phyloP scores from a whole-genome alignment of 352 stramenopile genomes.

The Globisporangium middletonii region DNA sequence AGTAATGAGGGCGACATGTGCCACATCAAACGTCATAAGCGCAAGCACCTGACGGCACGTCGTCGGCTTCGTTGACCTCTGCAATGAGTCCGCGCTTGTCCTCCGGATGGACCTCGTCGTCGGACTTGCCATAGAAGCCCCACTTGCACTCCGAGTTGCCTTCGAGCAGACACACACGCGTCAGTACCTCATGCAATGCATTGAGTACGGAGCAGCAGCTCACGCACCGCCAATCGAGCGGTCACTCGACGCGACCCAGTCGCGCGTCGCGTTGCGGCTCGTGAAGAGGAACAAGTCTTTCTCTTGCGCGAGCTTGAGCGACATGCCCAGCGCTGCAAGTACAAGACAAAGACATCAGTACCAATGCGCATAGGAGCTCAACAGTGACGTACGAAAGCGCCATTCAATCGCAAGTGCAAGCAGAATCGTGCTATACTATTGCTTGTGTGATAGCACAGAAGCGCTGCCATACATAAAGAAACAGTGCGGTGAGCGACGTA shows the following conservation, averaged over 20 bases:
- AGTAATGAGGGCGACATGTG: too few species aligned
- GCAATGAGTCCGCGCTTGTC: slow-evolving; percentile 24
- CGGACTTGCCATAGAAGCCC: slow-evolving; percentile 43
- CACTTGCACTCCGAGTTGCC: slow-evolving; percentile 64
- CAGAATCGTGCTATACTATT: too few species aligned
- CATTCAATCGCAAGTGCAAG: not conserved
- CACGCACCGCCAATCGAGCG: slow-evolving; percentile 67
- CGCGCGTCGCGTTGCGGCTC: slow-evolving; percentile 32
- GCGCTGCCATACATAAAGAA: not conserved
- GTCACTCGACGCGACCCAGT: slow-evolving; percentile 75
- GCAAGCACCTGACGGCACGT: slow-evolving; percentile 38
- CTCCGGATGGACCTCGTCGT: slow-evolving; percentile 13
- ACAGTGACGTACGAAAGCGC: too few species aligned
- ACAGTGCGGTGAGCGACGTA: slow-evolving; percentile 14
- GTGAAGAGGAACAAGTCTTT: slow-evolving; percentile 77
- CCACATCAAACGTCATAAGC: not conserved
- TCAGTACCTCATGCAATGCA: not conserved
- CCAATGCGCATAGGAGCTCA: not conserved
- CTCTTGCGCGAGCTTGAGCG: slow-evolving; percentile 68
- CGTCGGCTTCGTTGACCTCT: slow-evolving; percentile 47
- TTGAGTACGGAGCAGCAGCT: too few species aligned
- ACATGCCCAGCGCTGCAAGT: slow-evolving; percentile 56
- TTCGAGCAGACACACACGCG: slow-evolving; percentile 8
- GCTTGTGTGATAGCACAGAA: not conserved
- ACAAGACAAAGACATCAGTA: not conserved